Percentiles rank a stretch among this genome's conserved stretches.
These are phyloP conservation scores for Dovyalis caffra DNA, from an alignment of 345 rosid species.

Conservation along the genomic window DNA sequence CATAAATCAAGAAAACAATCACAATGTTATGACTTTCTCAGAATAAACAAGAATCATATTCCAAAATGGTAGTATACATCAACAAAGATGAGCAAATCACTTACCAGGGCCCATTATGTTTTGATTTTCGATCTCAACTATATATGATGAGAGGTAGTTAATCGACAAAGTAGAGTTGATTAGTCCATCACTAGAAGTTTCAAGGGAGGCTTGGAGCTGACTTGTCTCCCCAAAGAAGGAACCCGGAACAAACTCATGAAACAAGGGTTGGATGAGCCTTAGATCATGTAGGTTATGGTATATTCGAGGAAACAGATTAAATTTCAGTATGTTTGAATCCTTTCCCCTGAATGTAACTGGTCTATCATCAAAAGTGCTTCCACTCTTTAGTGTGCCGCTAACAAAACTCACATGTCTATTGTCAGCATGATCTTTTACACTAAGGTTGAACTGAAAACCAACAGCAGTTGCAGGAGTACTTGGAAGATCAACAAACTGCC, in stretches of 20 bases:
- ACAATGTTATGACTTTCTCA: too few species aligned
- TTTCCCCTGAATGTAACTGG: slow-evolving; percentile 85
- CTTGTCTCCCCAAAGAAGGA: slow-evolving; percentile 49
- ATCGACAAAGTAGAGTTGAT: slow-evolving; percentile 76
- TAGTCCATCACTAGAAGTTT: slow-evolving; percentile 57
- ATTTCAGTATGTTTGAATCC: slow-evolving; percentile 60
- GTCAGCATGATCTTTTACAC: slow-evolving; percentile 46
- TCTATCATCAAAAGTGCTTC: slow-evolving; percentile 52
- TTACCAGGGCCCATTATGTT: slow-evolving; percentile 82
- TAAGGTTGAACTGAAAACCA: slow-evolving; percentile 80
- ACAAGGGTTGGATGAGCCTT: slow-evolving; percentile 81
- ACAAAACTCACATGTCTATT: slow-evolving; percentile 69
- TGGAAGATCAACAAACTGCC: slow-evolving; percentile 88
- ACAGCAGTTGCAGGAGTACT: slow-evolving; percentile 78
- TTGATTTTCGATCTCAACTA: slow-evolving; percentile 73
- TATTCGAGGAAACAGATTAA: slow-evolving; percentile 75
- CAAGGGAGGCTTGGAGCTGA: slow-evolving; percentile 74
- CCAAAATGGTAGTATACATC: neutral
- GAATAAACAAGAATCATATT: neutral
- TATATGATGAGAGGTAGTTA: slow-evolving; percentile 75
- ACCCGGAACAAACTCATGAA: slow-evolving; percentile 87
- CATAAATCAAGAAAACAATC: neutral
- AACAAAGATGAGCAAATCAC: slow-evolving; percentile 26
- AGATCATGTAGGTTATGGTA: slow-evolving; percentile 67
- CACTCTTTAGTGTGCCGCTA: slow-evolving; percentile 68